Evolutionary conservation across 2,329 filamentous ascomycete genomes (phyloP).

Genomic region (Chaetomiaceae sp.): DNA sequence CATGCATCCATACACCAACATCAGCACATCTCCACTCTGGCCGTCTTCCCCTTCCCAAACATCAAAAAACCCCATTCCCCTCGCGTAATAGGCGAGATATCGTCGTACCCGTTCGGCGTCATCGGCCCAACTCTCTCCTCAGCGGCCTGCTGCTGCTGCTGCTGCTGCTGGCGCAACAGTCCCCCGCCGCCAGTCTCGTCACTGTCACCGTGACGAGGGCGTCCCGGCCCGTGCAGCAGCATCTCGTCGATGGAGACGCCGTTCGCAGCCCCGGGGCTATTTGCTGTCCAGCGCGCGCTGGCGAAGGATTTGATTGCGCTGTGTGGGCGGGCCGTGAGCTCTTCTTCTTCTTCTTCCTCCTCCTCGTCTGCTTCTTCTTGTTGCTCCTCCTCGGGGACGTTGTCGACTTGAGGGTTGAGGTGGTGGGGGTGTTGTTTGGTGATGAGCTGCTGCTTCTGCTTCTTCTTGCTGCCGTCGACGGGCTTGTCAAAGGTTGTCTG

Average conservation of each 20-base stretch:
- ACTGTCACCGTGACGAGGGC: neutral
- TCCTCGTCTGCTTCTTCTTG: neutral
- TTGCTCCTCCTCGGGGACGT: neutral
- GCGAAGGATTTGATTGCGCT: conserved; percentile 20
- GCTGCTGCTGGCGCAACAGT: neutral
- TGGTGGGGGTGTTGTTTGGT: neutral
- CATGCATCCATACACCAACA: too few species aligned
- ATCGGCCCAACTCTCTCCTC: conserved; percentile 40
- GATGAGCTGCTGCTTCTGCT: neutral
- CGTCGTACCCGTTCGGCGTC: conserved; percentile 57
- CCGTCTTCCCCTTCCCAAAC: conserved; percentile 45
- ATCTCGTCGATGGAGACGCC: conserved; percentile 19
- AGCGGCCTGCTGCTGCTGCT: conserved; percentile 1
- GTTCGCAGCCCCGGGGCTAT: neutral
- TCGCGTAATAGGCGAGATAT: conserved; percentile 58
- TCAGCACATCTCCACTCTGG: conserved; percentile 50
- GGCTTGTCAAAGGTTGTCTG: conserved; percentile 40
- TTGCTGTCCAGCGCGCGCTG: conserved; percentile 2
- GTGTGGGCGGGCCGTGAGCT: conserved; percentile 25
- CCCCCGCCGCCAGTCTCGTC: neutral
- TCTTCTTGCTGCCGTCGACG: neutral
- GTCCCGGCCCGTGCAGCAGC: conserved; percentile 16
- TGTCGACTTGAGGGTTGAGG: neutral
- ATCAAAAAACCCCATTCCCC: conserved; percentile 62
- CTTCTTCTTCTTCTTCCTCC: conserved; percentile 22